Evolutionary conservation across 1,284 basidiomycete species (phyloP).

Genomic region (Gymnopus androsaceus): DNA sequence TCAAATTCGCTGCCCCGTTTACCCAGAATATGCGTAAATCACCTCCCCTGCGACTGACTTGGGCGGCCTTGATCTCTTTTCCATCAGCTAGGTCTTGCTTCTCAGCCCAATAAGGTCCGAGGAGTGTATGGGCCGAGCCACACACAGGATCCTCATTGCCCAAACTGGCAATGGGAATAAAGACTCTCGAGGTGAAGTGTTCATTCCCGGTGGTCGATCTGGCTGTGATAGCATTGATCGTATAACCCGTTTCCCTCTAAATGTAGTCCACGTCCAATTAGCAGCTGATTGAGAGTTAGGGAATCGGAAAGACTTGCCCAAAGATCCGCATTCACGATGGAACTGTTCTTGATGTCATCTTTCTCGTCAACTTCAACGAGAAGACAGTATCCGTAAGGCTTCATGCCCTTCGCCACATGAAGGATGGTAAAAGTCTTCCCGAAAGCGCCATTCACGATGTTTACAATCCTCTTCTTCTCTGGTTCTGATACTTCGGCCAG

Average conservation of each 20-base stretch:
- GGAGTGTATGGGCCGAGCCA: constrained; percentile 55
- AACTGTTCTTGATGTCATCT: constrained; percentile 39
- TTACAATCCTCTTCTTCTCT: constrained; percentile 31
- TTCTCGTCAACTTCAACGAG: constrained; percentile 46
- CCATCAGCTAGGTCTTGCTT: constrained; percentile 36
- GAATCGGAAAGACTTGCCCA: constrained; percentile 26
- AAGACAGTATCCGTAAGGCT: constrained; percentile 36
- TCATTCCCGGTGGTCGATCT: constrained; percentile 33
- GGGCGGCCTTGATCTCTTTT: constrained; percentile 41
- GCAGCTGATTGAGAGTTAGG: too few species aligned
- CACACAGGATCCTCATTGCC: constrained; percentile 60
- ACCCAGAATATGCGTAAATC: constrained; percentile 45
- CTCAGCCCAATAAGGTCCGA: constrained; percentile 53
- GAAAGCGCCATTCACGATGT: constrained; percentile 37
- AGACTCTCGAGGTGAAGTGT: constrained; percentile 55
- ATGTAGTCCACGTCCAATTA: background rate
- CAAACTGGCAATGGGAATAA: constrained; percentile 37
- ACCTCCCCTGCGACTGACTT: constrained; percentile 55
- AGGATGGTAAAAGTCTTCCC: constrained; percentile 38
- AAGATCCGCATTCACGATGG: constrained; percentile 36
- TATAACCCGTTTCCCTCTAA: constrained; percentile 34
- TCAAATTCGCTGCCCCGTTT: constrained; percentile 17
- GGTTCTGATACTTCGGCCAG: constrained; percentile 29
- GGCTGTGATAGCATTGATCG: constrained; percentile 43
- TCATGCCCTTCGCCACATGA: constrained; percentile 38